A percentile compares a stretch with the other conserved stretches of the same genome.
These are phyloP conservation scores for Coemansia asiatica DNA, from an alignment of 192 early-diverging fungal species.

Conservation along the genomic window DNA sequence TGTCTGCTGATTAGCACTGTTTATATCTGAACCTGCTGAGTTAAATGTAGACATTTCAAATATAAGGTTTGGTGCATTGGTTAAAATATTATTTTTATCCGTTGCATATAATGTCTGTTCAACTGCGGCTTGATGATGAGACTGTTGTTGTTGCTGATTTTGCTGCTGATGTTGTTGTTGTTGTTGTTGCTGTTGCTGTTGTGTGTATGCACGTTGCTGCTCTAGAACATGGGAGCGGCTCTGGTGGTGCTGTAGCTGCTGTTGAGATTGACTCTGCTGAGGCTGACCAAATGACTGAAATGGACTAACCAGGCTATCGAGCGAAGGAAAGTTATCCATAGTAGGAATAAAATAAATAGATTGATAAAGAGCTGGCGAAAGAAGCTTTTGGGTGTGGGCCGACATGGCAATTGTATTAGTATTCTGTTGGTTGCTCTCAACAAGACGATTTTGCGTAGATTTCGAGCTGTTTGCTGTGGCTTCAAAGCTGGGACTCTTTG, in stretches of 20 bases:
- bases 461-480: constrained; percentile 22
- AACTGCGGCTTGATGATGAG: constrained; percentile 2
- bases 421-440: constrained; percentile 3
- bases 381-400: constrained; percentile 22
- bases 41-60: constrained; percentile 33
- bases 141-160: too few species aligned
- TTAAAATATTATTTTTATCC: constrained; percentile 7
- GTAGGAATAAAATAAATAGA: constrained; percentile 27
- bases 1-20: background rate
- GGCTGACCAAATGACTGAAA: constrained; percentile 22
- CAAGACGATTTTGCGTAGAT: constrained; percentile 4
- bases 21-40: constrained; percentile 3
- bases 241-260: constrained; percentile 14
- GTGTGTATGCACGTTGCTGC: constrained; percentile 7
- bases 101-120: background rate
- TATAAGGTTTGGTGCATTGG: constrained; percentile 17
- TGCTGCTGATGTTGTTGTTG: too few species aligned
- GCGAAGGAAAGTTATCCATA: constrained; percentile 45
- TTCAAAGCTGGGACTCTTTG: constrained; percentile 25
- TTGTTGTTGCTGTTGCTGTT: constrained; percentile 13
- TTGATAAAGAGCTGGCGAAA: constrained; percentile 27
- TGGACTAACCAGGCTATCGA: constrained; percentile 30
- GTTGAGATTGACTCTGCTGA: constrained; percentile 6
- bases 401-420: constrained; percentile 32
- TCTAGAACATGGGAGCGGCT: background rate